Base-by-base conservation (phyloP, 2,329 filamentous ascomycete genomes). In the Boeremia lycopersici region DNA sequence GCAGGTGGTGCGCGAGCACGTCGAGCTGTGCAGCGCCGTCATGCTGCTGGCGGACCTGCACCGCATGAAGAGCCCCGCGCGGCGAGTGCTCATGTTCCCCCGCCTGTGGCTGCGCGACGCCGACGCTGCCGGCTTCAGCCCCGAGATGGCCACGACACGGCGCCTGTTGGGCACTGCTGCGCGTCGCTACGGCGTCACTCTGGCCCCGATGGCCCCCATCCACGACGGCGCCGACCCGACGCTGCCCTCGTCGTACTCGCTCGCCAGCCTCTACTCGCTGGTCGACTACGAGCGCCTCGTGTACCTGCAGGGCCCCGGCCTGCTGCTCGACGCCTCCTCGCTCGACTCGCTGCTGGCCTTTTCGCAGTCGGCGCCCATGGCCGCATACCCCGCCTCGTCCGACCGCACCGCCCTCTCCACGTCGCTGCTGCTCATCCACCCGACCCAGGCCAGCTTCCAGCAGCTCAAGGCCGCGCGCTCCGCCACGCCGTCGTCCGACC, bases 21-120 rank as follows among this genome's bases (percentile, higher is more conserved):
- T 76, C 34, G 76, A 79, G 56, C 70, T 81, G n/a, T 82, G 80
- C 69, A 78, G 72, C 36, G 77, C 79, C 0, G 74, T 82, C 46
- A 81, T 82, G 78, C 68, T 81, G 30, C 74, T 82, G 35, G 76
- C 74, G 2, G 79, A 80, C 31, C 57, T 82, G 34, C 74, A 80
- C 40, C 64, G 70, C 33, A 69, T 77, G 62, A 78, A 74, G 62
- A 79, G 76, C 48, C 79, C 79, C 0, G 79, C 79, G 6, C 73
- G 71, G 54, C 70, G 74, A 43, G 66, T 81, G 5, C 61, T 82
- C 29, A 57, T 81, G 55, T 81, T 82, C 55, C 79, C 79, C 5
- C 69, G 65, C 38, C 36, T 59, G 4, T 76, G 74, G 75, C 56
- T 76, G 34, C 62, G 63, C 30, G 69, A 71, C 12, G 62, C 53